Evolutionary conservation across 352 stramenopile genomes (phyloP), one percentile per base, ranked within the genome.

Genomic region (Plasmopara viticola): DNA sequence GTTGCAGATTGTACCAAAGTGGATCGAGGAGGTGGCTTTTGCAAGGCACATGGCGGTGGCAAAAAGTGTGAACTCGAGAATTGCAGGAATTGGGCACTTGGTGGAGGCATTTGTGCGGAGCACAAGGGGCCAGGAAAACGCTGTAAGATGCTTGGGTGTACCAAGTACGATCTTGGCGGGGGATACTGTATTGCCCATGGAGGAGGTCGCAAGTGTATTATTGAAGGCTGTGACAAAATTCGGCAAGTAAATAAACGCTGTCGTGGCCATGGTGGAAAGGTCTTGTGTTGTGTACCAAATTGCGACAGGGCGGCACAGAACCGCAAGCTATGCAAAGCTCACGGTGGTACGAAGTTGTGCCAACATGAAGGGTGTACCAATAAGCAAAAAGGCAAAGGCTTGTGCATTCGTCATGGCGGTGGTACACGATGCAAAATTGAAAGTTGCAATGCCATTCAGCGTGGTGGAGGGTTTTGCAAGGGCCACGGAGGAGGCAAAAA

Each of bases 111-210:
- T 14, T 94, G 83, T 53, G 39, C 72, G 39, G 71, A 78, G 42
- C 83, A 94, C 67, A 92, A 90, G 41, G 81, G 81, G 0, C 78
- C 81, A 0, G 78, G 78, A 10, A 89, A 90, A 52, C 72, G 81
- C 6, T 92, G 81, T 61, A 88, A 86, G 56, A 92, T 78, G 1
- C 58, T 82, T 17, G 81, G 77, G 6, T 92, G 81, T 64, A 77
- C 72, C 9, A 92, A 92, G 43, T 87, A 90, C 51, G 81, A 92
- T 40, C 64, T 92, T 31, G 81, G 81, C 9, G 78, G 84, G 30
- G 85, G 82, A 2, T 82, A 92, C 44, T 95, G 86, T 61, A 94
- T 93, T 39, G 75, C 78, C 0, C 86, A 95, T 13, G 86, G 86
- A 4, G 86, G 86, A 39, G 83, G 84, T 9, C 74, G 82, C 20